Conservation (phyloP, 2,329 filamentous ascomycete species). For the Thermothelomyces thermophilus region DNA sequence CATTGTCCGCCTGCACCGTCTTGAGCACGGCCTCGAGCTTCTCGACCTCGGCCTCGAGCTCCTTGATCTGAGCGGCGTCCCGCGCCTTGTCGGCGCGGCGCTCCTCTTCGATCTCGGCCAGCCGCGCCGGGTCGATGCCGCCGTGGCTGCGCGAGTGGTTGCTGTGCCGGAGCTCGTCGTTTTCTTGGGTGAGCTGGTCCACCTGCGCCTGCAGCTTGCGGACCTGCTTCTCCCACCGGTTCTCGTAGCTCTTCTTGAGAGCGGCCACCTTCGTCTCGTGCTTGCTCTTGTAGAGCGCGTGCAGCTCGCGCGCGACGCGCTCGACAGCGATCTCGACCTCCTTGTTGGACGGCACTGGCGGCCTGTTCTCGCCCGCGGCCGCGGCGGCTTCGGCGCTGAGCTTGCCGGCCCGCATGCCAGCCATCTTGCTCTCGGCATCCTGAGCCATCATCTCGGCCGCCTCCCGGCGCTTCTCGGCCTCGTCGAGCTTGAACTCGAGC, state of each 20-base stretch:
- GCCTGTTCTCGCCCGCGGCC: constrained; percentile 27
- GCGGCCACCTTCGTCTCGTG: constrained; percentile 94
- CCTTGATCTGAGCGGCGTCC: constrained; percentile 60
- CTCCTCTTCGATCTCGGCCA: constrained; percentile 42
- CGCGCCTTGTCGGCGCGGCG: constrained; percentile 53
- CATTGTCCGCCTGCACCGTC: constrained; percentile 64
- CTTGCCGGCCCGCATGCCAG: constrained; percentile 62
- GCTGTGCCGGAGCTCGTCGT: constrained; percentile 62
- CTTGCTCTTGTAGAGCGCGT: constrained; percentile 91
- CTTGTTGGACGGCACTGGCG: constrained; percentile 25
- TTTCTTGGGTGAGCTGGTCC: constrained; percentile 63
- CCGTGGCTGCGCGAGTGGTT: constrained; percentile 47
- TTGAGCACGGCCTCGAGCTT: constrained; percentile 67
- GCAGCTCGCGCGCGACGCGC: constrained; percentile 88
- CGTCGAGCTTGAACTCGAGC: constrained; percentile 67
- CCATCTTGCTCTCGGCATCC: constrained; percentile 69
- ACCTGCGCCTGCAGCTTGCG: constrained; percentile 69
- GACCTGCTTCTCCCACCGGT: constrained; percentile 82
- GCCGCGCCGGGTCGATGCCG: constrained; percentile 44
- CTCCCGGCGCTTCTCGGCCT: constrained; percentile 66
- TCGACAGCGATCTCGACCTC: constrained; percentile 83
- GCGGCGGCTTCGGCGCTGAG: constrained; percentile 34
- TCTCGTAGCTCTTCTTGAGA: constrained; percentile 78
- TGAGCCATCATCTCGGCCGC: constrained; percentile 69
- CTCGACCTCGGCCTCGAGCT: constrained; percentile 66